phyloP scores from a whole-genome alignment of 805 yeast genomes.

The Saccharomycopsis babjevae region DNA sequence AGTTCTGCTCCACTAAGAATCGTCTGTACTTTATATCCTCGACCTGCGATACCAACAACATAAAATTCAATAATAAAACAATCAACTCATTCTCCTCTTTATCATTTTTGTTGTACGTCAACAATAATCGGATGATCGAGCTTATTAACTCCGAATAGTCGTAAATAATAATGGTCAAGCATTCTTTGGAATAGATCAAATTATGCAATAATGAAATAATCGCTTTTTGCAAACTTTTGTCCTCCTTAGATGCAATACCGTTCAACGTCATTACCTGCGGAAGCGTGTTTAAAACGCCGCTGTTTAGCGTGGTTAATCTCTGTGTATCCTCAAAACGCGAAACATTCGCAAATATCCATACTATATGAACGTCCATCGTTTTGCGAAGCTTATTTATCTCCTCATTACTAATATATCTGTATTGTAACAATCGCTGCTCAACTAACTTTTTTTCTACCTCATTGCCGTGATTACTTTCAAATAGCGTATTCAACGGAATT shows the following conservation, averaged over 20 bases:
- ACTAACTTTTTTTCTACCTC: neutral
- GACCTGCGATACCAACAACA: constrained; percentile 7
- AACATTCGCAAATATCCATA: constrained; percentile 16
- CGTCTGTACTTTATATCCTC: constrained; percentile 13
- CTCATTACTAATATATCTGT: neutral
- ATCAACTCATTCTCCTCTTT: constrained; percentile 7
- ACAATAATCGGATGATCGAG: constrained; percentile 1
- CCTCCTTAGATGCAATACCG: constrained; percentile 1
- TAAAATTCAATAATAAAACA: constrained; percentile 10
- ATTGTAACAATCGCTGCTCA: neutral
- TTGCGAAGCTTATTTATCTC: constrained; percentile 1
- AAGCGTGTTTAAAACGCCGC: constrained; percentile 7
- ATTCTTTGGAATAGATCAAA: constrained; percentile 5
- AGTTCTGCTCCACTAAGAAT: constrained; percentile 5
- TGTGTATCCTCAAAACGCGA: constrained; percentile 12
- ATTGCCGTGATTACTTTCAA: constrained; percentile 6
- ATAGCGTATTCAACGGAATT: constrained; percentile 6
- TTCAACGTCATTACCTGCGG: constrained; percentile 10
- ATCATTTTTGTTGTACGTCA: constrained; percentile 6
- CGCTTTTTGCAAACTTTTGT: constrained; percentile 14
- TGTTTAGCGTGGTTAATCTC: constrained; percentile 5
- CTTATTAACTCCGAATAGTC: constrained; percentile 8
- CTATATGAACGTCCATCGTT: constrained; percentile 11
- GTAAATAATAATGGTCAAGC: constrained; percentile 6
- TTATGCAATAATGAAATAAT: constrained; percentile 13